phyloP scores from a whole-genome alignment of 2,329 filamentous ascomycete species.

The Bisporella sp. region DNA sequence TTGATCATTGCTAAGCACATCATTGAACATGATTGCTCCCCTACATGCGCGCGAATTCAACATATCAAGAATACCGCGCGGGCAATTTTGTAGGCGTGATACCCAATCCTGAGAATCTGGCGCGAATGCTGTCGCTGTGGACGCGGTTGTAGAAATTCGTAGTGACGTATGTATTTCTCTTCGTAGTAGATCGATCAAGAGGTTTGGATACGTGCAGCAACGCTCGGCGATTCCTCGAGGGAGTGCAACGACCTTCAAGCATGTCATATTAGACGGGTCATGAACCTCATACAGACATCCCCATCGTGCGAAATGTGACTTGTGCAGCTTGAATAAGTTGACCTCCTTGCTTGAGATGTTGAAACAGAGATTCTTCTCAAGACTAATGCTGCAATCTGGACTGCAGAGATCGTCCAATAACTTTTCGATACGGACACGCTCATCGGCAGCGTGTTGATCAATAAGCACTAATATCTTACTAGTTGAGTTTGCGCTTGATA shows the following conservation, averaged over 20 bases:
- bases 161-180: slow-evolving; percentile 59
- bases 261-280: neutral
- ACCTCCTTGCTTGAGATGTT: slow-evolving; percentile 56
- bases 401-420: slow-evolving; percentile 55
- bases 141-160: neutral
- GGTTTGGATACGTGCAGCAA: slow-evolving; percentile 62
- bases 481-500: slow-evolving; percentile 10
- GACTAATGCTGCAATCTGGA: slow-evolving; percentile 27
- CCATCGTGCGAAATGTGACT: slow-evolving; percentile 61
- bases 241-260: slow-evolving; percentile 48
- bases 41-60: slow-evolving; percentile 71
- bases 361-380: slow-evolving; percentile 54
- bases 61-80: slow-evolving; percentile 67
- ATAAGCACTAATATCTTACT: slow-evolving; percentile 58
- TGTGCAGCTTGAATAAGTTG: slow-evolving; percentile 46
- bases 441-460: slow-evolving; percentile 93
- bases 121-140: neutral
- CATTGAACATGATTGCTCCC: slow-evolving; percentile 84
- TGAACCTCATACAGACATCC: slow-evolving; percentile 50
- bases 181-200: slow-evolving; percentile 69
- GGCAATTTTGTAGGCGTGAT: slow-evolving; percentile 59
- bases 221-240: slow-evolving; percentile 70
- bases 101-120: slow-evolving; percentile 42
- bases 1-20: slow-evolving; percentile 49
- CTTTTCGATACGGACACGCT: slow-evolving; percentile 71